These are phyloP conservation scores for Begonia peltatifolia DNA, from an alignment of 306 rosid genomes.

Conservation along the genomic window DNA sequence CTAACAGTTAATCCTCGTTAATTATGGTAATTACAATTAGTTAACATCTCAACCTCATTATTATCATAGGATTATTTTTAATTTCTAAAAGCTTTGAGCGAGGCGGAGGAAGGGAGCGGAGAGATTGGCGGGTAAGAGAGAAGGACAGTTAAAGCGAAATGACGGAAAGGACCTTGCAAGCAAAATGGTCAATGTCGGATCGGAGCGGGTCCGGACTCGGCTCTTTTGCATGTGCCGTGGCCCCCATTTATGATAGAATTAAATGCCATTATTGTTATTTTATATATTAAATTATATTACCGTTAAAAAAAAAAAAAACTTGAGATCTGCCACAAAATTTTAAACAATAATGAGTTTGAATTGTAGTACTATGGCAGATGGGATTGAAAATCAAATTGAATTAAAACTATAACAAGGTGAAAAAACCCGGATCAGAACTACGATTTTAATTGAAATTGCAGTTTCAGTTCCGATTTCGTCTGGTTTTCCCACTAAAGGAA, in stretches of 20 bases:
- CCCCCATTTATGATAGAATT: not conserved
- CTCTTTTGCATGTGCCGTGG: conserved; percentile 1
- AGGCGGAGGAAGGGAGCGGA: not conserved
- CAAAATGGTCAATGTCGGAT: not conserved
- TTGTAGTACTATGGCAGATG: too few relatives aligned
- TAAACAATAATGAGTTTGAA: too few relatives aligned
- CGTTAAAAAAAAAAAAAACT: not conserved
- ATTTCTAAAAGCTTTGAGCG: not conserved
- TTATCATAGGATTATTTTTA: too few relatives aligned
- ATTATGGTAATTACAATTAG: not conserved
- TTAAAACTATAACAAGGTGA: too few relatives aligned
- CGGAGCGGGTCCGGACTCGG: not conserved
- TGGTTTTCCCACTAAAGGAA: too few relatives aligned
- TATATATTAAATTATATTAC: not conserved
- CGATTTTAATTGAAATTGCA: too few relatives aligned
- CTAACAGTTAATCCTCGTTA: not conserved
- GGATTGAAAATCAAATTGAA: too few relatives aligned
- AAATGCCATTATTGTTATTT: not conserved
- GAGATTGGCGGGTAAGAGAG: conserved; percentile 60
- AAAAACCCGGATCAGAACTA: too few relatives aligned
- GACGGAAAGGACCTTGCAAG: conserved; percentile 20
- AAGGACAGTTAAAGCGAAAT: conserved; percentile 15
- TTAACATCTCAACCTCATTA: too few relatives aligned
- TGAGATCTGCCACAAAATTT: too few relatives aligned
- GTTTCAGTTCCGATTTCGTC: too few relatives aligned